These are phyloP conservation scores for Hapsidospora chrysogenum DNA, from an alignment of 495 filamentous ascomycete species.

Conservation along the genomic window DNA sequence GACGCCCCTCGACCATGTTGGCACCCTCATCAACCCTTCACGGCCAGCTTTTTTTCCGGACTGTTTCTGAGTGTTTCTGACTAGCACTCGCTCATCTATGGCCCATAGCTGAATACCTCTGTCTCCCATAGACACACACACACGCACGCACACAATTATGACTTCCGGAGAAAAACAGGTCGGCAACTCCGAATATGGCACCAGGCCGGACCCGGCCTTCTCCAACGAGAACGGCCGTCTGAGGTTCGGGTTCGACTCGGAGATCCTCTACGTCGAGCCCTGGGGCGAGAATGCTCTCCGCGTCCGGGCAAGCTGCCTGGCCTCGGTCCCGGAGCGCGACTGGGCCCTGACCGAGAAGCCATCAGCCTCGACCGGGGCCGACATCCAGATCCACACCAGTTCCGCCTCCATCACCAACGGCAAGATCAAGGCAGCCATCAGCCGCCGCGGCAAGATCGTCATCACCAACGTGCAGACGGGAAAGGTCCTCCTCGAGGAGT, in stretches of 20 bases:
- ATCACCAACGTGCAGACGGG: constrained; percentile 20
- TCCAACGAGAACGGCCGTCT: not conserved
- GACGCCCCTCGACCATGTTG: too few relatives aligned
- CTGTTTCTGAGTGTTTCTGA: too few relatives aligned
- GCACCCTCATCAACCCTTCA: too few relatives aligned
- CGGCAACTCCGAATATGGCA: too few relatives aligned
- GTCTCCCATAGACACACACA: too few relatives aligned
- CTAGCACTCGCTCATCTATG: too few relatives aligned
- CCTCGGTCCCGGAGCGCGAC: constrained; percentile 29
- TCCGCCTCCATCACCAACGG: constrained; percentile 30
- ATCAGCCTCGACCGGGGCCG: not conserved
- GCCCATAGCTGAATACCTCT: too few relatives aligned
- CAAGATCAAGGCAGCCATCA: constrained; percentile 31
- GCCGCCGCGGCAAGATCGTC: constrained; percentile 30
- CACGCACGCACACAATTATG: too few relatives aligned
- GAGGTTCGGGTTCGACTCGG: constrained; percentile 24
- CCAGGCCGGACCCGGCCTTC: too few relatives aligned
- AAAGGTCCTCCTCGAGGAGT: constrained; percentile 36
- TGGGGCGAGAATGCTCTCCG: constrained; percentile 38
- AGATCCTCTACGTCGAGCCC: constrained; percentile 35
- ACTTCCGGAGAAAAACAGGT: too few relatives aligned
- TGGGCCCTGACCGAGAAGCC: constrained; percentile 32
- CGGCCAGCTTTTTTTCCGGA: too few relatives aligned
- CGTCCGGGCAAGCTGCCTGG: constrained; percentile 32
- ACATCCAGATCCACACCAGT: constrained; percentile 2